Percentiles rank a stretch among this genome's conserved stretches.
phyloP scores from a whole-genome alignment of 768 basidiomycete species.

The Russula emetica region DNA sequence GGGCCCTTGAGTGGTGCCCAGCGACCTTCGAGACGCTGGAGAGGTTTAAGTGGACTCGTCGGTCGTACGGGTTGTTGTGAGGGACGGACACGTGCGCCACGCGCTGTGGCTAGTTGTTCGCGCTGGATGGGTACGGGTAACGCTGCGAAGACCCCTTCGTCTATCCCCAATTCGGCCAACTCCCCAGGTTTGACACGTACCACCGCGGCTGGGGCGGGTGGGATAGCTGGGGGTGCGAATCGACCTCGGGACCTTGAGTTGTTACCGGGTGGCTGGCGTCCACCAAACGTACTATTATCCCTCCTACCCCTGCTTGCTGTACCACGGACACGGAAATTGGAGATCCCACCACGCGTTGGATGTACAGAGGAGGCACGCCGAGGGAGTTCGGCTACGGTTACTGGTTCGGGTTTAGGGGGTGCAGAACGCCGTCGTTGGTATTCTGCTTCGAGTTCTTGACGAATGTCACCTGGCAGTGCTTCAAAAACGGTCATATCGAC shows the following conservation, averaged over 20 bases:
- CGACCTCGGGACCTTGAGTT: constrained; percentile 36
- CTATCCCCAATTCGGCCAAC: constrained; percentile 62
- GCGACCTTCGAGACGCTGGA: constrained; percentile 43
- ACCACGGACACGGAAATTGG: constrained; percentile 15
- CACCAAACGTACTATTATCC: neutral
- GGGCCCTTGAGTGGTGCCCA: constrained; percentile 36
- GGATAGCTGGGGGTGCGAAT: constrained; percentile 37
- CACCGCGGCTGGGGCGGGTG: neutral
- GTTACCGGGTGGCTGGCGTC: constrained; percentile 5
- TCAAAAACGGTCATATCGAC: constrained; percentile 67
- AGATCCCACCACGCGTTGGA: constrained; percentile 5
- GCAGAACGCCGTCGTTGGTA: constrained; percentile 54
- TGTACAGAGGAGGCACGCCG: constrained; percentile 16
- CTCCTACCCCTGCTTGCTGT: constrained; percentile 2
- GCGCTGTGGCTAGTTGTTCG: constrained; percentile 64
- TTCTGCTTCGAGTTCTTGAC: constrained; percentile 61
- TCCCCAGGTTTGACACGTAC: constrained; percentile 52
- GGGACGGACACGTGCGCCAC: constrained; percentile 40
- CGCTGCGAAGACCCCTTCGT: constrained; percentile 61
- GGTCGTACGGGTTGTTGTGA: constrained; percentile 21
- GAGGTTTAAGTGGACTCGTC: constrained; percentile 40
- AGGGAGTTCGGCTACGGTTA: constrained; percentile 13
- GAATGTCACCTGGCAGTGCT: constrained; percentile 65
- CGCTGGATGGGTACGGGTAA: constrained; percentile 66
- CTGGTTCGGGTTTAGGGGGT: constrained; percentile 33